Percentiles rank a stretch among this genome's conserved stretches.
Conservation (phyloP, 2,329 filamentous ascomycete genomes). For the Orbilia oligospora region DNA sequence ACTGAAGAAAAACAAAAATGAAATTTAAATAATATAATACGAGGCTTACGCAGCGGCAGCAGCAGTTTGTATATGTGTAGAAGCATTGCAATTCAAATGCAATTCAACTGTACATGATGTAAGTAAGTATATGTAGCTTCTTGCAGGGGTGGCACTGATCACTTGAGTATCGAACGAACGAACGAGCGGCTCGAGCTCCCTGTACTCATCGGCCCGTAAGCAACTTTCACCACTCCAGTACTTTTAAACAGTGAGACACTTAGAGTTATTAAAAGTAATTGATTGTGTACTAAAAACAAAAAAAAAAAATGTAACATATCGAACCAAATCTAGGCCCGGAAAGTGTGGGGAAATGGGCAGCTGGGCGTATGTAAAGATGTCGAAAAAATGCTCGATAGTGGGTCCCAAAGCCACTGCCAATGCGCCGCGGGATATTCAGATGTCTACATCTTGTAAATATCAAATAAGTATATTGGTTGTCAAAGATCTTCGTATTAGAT, state of each 20-base stretch:
- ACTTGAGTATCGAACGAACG: slow-evolving; percentile 14
- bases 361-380: slow-evolving; percentile 14
- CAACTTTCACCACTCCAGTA: neutral
- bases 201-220: neutral
- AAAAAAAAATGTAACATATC: slow-evolving; percentile 1
- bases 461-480: neutral
- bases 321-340: slow-evolving; percentile 28
- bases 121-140: slow-evolving; percentile 1
- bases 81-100: neutral
- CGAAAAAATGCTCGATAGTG: slow-evolving; percentile 30
- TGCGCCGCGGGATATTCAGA: slow-evolving; percentile 37
- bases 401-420: slow-evolving; percentile 31
- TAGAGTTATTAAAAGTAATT: slow-evolving; percentile 26
- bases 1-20: neutral
- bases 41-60: slow-evolving; percentile 22
- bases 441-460: slow-evolving; percentile 10
- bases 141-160: slow-evolving; percentile 29
- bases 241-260: slow-evolving; percentile 20
- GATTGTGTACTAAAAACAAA: slow-evolving; percentile 2
- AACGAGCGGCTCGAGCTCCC: slow-evolving; percentile 21
- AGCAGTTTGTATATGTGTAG: neutral
- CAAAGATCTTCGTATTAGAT: slow-evolving; percentile 25
- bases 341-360: slow-evolving; percentile 44
- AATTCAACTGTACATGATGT: slow-evolving; percentile 15
- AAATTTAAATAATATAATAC: slow-evolving; percentile 5